Base-by-base conservation (phyloP, 176 grass and related monocot species). In the Triticum monococcum region DNA sequence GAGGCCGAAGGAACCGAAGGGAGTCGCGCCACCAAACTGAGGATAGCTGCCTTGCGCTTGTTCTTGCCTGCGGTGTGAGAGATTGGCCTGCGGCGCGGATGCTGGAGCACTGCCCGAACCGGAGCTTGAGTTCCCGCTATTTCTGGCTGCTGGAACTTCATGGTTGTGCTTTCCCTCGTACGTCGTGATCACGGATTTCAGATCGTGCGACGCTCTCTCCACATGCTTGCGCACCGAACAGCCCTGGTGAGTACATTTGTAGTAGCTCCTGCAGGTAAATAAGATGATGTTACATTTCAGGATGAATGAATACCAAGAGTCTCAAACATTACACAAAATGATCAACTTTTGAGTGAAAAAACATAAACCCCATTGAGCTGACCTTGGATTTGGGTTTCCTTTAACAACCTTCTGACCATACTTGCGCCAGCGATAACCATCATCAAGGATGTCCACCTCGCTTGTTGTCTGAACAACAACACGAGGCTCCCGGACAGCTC, bases 331-430 rank as follows among this genome's bases (percentile, higher is more conserved):
- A 43, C 18, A 8, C 22, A 12, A n/a, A 68, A 83, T 28, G 31
- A 38, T 60, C 45, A 66, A 45, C 4, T 12, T 35, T 0, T 36
- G 26, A 17, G 7, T 54, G 37, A 75, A 46, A 84, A 74, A 61
- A 84, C 30, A 1, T 50, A 14, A 86, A 60, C 1, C 3, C 11
- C 45, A 69, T 37, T 35, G 38, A 64, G 72, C 54, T 57, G 69
- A 99, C 97, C 97, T 99, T 26, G 97, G 97, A 88, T 99, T 99
- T 78, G 97, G 97, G 72, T 99, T 99, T 66, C 97, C 97, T 87
- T 99, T 99, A 78, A 99, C 97, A 65, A 99, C 97, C 88, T 99
- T 99, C 80, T 99, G 97, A 9, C 97, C 97, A 88, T 99, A 99
- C 76, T 99, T 99, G 79, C 97, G 92, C 97, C 97, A 99, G 57